phyloP scores from a whole-genome alignment of 306 rosid genomes.

The Prunus armeniaca region DNA sequence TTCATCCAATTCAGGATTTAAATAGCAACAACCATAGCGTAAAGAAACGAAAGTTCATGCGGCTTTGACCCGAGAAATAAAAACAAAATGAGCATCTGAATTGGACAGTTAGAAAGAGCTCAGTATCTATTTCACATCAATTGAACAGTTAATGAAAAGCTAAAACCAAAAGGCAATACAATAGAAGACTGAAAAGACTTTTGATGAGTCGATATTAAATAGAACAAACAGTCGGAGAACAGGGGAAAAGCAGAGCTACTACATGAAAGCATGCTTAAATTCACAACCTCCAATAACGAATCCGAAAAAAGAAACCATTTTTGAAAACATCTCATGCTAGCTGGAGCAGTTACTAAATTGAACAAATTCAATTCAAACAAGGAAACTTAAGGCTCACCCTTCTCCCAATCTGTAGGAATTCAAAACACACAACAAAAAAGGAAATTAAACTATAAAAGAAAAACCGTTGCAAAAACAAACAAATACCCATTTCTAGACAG shows the following conservation, averaged over 20 bases:
- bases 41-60: background rate
- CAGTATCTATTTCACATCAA: background rate
- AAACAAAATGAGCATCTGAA: background rate
- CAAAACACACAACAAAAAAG: background rate
- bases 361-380: background rate
- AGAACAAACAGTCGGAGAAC: background rate
- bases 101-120: background rate
- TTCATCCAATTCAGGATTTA: background rate
- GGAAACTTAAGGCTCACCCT: background rate
- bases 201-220: background rate
- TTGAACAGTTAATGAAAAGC: background rate
- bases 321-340: background rate
- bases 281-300: background rate
- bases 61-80: background rate
- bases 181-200: background rate
- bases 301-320: background rate
- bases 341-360: background rate
- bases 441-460: background rate
- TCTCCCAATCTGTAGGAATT: background rate
- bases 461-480: background rate
- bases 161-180: background rate
- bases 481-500: background rate
- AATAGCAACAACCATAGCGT: background rate
- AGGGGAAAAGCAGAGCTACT: conserved; percentile 16
- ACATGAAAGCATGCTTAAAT: background rate